phyloP scores from a whole-genome alignment of 192 early-diverging fungal species.

The Linnemannia zychae region DNA sequence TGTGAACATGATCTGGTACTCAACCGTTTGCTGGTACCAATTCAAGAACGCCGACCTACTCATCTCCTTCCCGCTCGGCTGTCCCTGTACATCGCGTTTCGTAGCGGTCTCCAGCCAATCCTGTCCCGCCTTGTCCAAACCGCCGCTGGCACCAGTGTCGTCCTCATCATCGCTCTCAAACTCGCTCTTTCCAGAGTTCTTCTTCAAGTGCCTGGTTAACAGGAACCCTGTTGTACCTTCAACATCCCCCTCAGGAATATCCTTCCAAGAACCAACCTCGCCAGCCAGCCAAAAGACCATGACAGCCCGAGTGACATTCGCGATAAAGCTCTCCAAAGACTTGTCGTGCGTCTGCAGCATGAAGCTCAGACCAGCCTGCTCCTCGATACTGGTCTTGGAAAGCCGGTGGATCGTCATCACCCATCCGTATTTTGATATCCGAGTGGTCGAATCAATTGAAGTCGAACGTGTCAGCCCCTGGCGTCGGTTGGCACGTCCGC shows the following conservation, averaged over 20 bases:
- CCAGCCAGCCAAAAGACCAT: constrained; percentile 55
- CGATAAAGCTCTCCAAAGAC: constrained; percentile 48
- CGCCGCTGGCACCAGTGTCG: neutral
- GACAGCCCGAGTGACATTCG: constrained; percentile 41
- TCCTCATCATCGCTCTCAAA: constrained; percentile 9
- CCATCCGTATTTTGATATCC: constrained; percentile 54
- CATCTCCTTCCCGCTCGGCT: constrained; percentile 27
- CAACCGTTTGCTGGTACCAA: constrained; percentile 51
- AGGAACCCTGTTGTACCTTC: constrained; percentile 39
- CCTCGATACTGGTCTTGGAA: constrained; percentile 47
- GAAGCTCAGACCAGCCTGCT: constrained; percentile 47
- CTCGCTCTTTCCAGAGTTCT: neutral
- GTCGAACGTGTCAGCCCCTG: constrained; percentile 32
- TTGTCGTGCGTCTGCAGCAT: constrained; percentile 53
- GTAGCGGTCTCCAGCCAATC: constrained; percentile 39
- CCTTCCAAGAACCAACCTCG: constrained; percentile 41
- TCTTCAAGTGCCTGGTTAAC: constrained; percentile 37
- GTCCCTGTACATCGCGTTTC: constrained; percentile 15
- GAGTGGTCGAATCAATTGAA: constrained; percentile 32
- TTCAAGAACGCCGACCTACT: constrained; percentile 50
- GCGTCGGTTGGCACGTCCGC: constrained; percentile 2
- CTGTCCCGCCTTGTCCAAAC: constrained; percentile 16
- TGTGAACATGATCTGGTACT: constrained; percentile 47
- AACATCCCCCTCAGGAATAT: constrained; percentile 31
- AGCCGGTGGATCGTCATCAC: constrained; percentile 52